Base-by-base conservation (phyloP, 352 stramenopile species). In the Pythium dissimile region DNA sequence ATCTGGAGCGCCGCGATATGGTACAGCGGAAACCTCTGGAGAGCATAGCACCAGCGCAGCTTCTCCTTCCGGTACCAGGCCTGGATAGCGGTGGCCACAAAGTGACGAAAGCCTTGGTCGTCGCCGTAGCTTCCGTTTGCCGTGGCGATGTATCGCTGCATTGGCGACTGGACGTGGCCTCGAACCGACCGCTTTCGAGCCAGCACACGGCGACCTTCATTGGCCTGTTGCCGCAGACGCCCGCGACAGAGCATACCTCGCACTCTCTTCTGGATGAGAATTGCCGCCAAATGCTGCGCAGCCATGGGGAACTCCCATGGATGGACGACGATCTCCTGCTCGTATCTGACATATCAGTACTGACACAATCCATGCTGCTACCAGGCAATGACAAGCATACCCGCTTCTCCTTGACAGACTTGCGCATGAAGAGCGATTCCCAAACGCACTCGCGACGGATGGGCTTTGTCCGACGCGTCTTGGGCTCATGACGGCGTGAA, bases 1-100 rank as follows among this genome's bases (percentile, higher is more conserved):
- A 96, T 81, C 53, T 96, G 80, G 44, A 94, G 59, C 6, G 88
- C 88, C 0, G 87, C 86, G 35, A 96, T 94, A 61, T 92, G 80
- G 56, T 95, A 96, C 30, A 95, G 42, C 0, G 80, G 67, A 31
- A 84, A 88, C 12, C 74, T 69, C 45, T 87, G 60, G 32, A 86
- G 61, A 13, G 46, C 60, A 51, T 74, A 82, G 26, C 63, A 38
- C 71, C 74, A 87, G 20, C 64, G 73, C 7, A 72, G 54, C 16
- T 60, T 43, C 52, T 81, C 55, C 56, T 75, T 89, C n/a, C 76
- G 70, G 39, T 83, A 87, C 84, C 84, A 94, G 18, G 81, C 75
- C 46, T 93, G 80, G 12, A 94, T 50, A 10, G 67, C 62, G 5
- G 66, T 82, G 3, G 73, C 77, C n/a, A 73, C 76, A 56, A 90